Evolutionary conservation across 345 rosid genomes (phyloP).

Genomic region (Camelina sativa): DNA sequence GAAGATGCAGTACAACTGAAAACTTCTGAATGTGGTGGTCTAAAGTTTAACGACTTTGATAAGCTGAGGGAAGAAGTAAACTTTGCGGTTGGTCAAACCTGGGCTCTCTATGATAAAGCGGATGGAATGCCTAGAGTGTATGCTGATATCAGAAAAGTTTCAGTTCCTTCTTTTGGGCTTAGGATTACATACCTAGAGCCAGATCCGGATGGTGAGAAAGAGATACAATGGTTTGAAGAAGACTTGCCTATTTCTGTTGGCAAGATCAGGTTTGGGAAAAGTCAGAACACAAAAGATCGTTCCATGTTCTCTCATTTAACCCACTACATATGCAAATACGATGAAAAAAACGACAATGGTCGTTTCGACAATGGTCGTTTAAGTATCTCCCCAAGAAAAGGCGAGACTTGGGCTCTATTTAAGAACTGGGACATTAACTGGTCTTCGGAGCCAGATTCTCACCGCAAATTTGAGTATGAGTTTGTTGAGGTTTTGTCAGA

Average conservation of each 20-base stretch:
- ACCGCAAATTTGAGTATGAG: background rate
- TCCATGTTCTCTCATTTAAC: constrained; percentile 58
- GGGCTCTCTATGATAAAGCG: constrained; percentile 60
- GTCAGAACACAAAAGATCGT: constrained; percentile 17
- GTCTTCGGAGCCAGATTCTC: constrained; percentile 6
- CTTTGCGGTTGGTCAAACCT: constrained; percentile 60
- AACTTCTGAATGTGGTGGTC: background rate
- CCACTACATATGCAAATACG: constrained; percentile 32
- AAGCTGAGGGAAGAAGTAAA: constrained; percentile 46
- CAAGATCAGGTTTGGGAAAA: constrained; percentile 51
- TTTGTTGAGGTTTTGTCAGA: constrained; percentile 71
- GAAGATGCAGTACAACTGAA: background rate
- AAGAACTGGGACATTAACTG: constrained; percentile 61
- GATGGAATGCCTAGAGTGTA: constrained; percentile 75
- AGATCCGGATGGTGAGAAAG: constrained; percentile 54
- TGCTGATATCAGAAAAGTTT: constrained; percentile 62
- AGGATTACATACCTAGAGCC: constrained; percentile 70
- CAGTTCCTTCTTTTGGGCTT: constrained; percentile 50
- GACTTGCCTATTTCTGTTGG: constrained; percentile 69
- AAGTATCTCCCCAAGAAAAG: constrained; percentile 58
- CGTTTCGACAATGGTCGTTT: constrained; percentile 31
- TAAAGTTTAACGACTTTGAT: constrained; percentile 43
- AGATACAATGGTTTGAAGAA: constrained; percentile 48
- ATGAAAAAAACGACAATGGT: constrained; percentile 36
- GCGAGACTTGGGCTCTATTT: constrained; percentile 80